Base-by-base conservation (phyloP, 768 basidiomycete species). In the Mycena alexandri region DNA sequence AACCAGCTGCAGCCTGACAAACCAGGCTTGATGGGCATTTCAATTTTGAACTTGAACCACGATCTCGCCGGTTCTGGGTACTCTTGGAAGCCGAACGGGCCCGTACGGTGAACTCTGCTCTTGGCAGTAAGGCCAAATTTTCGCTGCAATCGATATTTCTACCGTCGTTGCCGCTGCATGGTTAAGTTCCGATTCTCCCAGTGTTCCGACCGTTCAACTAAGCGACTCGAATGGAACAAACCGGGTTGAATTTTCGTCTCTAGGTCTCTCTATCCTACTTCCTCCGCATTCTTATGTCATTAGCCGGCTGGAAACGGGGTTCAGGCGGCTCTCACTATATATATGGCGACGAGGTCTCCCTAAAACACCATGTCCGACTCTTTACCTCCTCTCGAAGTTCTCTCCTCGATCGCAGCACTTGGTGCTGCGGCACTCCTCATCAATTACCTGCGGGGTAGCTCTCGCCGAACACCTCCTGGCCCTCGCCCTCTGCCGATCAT, bases 401-500 rank as follows among this genome's bases (percentile, higher is more conserved):
- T 43, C 11, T 63, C 61, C 8, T 24, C 44, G 16, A 10, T 43
- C 33, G 63, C 68, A 43, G 43, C 52, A 48, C 41, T 55, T 24
- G 44, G 41, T 25, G 63, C 38, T 5, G 19, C 54, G 22, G 57
- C 48, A 4, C 19, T 65, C 13, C 29, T 21, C 46, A 14, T 65
- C 24, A 53, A 33, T 22, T 60, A 48, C 19, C 16, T 50, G 43
- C 74, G 13, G 72, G 75, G 10, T 68, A 75, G 38, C 29, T 42
- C 62, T 25, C 57, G 38, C 9, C 41, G 36, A 6, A 16, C 38
- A n/a, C 83, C 82, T 17, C 82, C 82, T 0, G 82, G 82, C 0
- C 82, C 82, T 2, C 76, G 74, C 43, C 73, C 75, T 17, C 25
- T 80, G 38, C 83, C 83, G 5, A 52, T 83, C 16, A n/a, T 83